Percentiles rank a stretch among this genome's conserved stretches.
Conservation (phyloP, 1,139 yeast species). For the Yamadazyma kanchanaburiensis region DNA sequence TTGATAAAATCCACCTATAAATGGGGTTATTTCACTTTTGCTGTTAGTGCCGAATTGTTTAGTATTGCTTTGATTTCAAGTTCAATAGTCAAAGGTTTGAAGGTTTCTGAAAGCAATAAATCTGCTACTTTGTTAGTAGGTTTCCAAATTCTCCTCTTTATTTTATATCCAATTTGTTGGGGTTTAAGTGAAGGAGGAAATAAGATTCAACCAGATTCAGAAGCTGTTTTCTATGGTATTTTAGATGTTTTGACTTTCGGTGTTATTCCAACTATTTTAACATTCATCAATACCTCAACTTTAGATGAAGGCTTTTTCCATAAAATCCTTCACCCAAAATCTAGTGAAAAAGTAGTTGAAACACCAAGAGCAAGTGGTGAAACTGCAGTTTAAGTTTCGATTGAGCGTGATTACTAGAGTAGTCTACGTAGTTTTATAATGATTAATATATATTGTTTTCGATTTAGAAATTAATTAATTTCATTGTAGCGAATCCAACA, state of each 20-base stretch:
- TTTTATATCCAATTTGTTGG: constrained; percentile 58
- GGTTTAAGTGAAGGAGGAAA: constrained; percentile 69
- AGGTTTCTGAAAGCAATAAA: constrained; percentile 11
- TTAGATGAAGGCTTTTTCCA: constrained; percentile 31
- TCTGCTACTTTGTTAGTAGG: constrained; percentile 26
- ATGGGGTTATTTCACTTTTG: constrained; percentile 60
- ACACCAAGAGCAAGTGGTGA: constrained; percentile 36
- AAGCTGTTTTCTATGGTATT: constrained; percentile 63
- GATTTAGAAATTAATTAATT: constrained; percentile 35
- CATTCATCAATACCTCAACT: constrained; percentile 25
- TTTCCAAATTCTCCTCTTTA: constrained; percentile 34
- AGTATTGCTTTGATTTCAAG: constrained; percentile 27
- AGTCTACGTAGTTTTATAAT: too few relatives aligned
- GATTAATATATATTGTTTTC: constrained; percentile 1
- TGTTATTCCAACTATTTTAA: constrained; percentile 36
- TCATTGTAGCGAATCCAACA: constrained; percentile 67
- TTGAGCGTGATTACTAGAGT: too few relatives aligned
- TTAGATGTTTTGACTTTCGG: constrained; percentile 50
- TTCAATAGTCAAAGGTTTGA: constrained; percentile 13
- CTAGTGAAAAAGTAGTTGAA: constrained; percentile 7
- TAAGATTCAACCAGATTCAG: constrained; percentile 62
- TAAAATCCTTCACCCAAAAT: constrained; percentile 17
- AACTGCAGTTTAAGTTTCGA: constrained; percentile 21
- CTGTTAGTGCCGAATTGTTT: constrained; percentile 34
- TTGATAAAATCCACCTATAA: constrained; percentile 56